These are phyloP conservation scores for Fistulina hepatica DNA, from an alignment of 1,284 basidiomycete species.

Conservation along the genomic window DNA sequence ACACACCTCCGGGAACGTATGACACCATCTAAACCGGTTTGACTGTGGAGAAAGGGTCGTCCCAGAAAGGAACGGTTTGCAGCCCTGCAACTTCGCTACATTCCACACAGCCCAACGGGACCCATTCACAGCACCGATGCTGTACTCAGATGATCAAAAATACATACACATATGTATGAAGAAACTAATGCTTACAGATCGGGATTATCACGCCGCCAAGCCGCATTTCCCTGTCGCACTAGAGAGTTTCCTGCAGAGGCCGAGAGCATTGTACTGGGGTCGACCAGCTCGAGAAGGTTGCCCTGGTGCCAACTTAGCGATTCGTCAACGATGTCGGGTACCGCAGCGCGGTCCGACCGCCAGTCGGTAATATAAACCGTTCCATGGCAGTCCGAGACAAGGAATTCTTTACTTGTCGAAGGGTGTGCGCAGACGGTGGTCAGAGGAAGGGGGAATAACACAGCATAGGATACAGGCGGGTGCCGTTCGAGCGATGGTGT, in stretches of 20 bases:
- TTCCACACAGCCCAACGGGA: conserved; percentile 66
- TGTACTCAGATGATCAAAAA: conserved; percentile 22
- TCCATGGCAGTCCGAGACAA: conserved; percentile 63
- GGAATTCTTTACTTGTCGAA: conserved; percentile 59
- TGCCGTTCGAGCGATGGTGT: conserved; percentile 6
- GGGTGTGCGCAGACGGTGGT: conserved; percentile 61
- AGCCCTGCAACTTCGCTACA: conserved; percentile 54
- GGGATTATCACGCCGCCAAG: conserved; percentile 56
- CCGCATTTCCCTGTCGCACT: conserved; percentile 44
- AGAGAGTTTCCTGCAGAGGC: conserved; percentile 35
- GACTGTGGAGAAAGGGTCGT: conserved; percentile 39
- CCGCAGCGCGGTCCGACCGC: conserved; percentile 51
- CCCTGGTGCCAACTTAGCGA: conserved; percentile 44
- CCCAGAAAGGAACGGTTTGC: conserved; percentile 52
- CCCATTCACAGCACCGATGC: conserved; percentile 64
- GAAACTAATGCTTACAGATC: conserved; percentile 44
- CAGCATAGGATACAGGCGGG: conserved; percentile 55
- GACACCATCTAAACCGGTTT: conserved; percentile 49
- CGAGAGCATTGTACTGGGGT: conserved; percentile 50
- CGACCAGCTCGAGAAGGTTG: conserved; percentile 57
- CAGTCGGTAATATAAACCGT: conserved; percentile 68
- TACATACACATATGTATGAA: conserved; percentile 4
- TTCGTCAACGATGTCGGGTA: too few species aligned
- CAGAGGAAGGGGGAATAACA: conserved; percentile 59
- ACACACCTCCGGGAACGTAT: conserved; percentile 57